These are phyloP conservation scores for Penicillium griseofulvum DNA, from an alignment of 2,329 filamentous ascomycete species.

Conservation along the genomic window DNA sequence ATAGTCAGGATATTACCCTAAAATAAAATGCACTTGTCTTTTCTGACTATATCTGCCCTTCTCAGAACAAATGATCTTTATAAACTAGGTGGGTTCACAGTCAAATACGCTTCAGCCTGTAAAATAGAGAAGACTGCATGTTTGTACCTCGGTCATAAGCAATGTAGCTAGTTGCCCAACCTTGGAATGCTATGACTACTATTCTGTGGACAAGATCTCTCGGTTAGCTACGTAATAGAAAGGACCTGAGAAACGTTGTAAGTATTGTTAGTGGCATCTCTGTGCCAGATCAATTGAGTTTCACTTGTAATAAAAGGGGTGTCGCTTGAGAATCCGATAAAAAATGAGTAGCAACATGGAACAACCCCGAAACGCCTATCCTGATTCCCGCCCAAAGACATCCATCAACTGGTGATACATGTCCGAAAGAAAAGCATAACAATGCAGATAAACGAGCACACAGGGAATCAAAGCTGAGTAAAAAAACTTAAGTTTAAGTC, in stretches of 20 bases:
- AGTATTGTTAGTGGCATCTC: not conserved
- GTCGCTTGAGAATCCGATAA: constrained; percentile 13
- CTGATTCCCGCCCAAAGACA: constrained; percentile 12
- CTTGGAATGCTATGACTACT: not conserved
- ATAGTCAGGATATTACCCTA: constrained; percentile 1
- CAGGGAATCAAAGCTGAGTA: not conserved
- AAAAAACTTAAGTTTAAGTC: constrained; percentile 28
- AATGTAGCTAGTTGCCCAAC: not conserved
- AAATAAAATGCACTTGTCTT: not conserved
- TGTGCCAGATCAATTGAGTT: not conserved
- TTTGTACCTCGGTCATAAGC: not conserved
- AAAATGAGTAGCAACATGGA: constrained; percentile 8
- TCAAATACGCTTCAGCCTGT: not conserved
- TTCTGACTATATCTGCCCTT: not conserved
- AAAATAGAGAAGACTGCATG: not conserved
- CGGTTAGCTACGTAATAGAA: not conserved
- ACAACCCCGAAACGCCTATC: constrained; percentile 16
- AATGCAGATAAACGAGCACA: not conserved
- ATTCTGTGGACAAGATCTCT: not conserved
- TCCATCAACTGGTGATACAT: constrained; percentile 8
- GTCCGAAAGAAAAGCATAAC: not conserved
- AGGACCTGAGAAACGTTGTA: not conserved
- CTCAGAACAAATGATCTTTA: not conserved
- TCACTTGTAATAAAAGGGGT: constrained; percentile 5
- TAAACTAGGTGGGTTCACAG: not conserved